These are phyloP conservation scores for Volutella citrinella DNA, from an alignment of 2,329 filamentous ascomycete genomes.

Conservation along the genomic window DNA sequence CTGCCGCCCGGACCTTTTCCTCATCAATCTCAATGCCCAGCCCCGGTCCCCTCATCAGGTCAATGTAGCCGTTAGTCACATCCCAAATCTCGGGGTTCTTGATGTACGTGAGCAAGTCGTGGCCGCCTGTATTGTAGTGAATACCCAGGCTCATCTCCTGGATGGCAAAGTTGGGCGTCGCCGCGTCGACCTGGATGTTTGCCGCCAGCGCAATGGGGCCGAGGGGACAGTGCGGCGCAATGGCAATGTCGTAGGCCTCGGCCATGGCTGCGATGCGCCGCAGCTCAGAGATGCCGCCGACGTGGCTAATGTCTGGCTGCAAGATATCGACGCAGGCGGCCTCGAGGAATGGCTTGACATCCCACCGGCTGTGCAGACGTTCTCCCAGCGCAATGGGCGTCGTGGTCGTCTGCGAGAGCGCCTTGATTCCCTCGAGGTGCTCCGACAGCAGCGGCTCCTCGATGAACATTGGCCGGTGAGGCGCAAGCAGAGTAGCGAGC, in stretches of 20 bases:
- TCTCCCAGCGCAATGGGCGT: conserved; percentile 72
- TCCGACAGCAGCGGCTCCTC: conserved; percentile 72
- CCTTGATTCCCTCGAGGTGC: conserved; percentile 60
- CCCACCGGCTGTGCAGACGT: conserved; percentile 69
- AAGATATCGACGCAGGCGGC: conserved; percentile 66
- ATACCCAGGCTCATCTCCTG: conserved; percentile 79
- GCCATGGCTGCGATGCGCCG: conserved; percentile 67
- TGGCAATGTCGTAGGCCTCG: conserved; percentile 69
- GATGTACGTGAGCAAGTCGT: conserved; percentile 65
- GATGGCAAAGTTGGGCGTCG: conserved; percentile 65
- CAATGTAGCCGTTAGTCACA: conserved; percentile 64
- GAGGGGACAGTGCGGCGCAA: conserved; percentile 72
- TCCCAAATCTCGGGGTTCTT: conserved; percentile 63
- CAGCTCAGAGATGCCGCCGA: conserved; percentile 71
- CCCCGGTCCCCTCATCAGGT: conserved; percentile 56
- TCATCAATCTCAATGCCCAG: conserved; percentile 72
- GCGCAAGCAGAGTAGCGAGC: conserved; percentile 63
- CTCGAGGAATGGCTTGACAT: conserved; percentile 69
- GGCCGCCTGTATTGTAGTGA: conserved; percentile 69
- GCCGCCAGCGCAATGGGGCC: conserved; percentile 73
- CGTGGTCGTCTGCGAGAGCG: conserved; percentile 16
- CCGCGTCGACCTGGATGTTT: conserved; percentile 62
- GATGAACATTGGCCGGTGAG: conserved; percentile 69
- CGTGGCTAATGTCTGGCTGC: conserved; percentile 70
- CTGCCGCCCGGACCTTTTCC: conserved; percentile 58